phyloP scores from a whole-genome alignment of 768 basidiomycete genomes.

The Solioccasus polychromus region DNA sequence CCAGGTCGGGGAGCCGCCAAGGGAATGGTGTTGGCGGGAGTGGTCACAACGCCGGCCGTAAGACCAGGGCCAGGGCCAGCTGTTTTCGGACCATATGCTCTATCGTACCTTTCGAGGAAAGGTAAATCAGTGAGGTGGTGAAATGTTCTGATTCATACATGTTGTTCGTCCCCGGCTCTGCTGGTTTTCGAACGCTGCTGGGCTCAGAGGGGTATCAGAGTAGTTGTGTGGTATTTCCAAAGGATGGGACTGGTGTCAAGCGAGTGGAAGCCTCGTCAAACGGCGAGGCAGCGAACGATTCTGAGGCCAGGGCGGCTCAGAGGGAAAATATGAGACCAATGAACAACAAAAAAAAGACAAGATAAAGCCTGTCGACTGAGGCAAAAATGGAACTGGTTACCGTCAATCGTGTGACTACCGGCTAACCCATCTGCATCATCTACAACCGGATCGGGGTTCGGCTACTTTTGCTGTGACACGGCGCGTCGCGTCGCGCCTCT shows the following conservation, averaged over 20 bases:
- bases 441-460: not conserved
- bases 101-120: slow-evolving; percentile 53
- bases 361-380: not conserved
- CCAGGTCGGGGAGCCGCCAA: slow-evolving; percentile 73
- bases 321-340: slow-evolving; percentile 4
- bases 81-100: slow-evolving; percentile 47
- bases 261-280: slow-evolving; percentile 29
- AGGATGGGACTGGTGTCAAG: slow-evolving; percentile 20
- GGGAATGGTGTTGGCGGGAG: slow-evolving; percentile 34
- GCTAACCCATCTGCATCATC: no score
- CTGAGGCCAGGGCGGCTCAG: slow-evolving; percentile 11
- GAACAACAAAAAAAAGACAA: slow-evolving; percentile 2
- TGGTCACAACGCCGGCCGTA: slow-evolving; percentile 36
- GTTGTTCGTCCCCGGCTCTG: slow-evolving; percentile 53
- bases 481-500: slow-evolving; percentile 29
- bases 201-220: slow-evolving; percentile 32
- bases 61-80: slow-evolving; percentile 52
- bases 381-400: slow-evolving; percentile 15
- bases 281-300: slow-evolving; percentile 21
- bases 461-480: no score
- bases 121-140: slow-evolving; percentile 9
- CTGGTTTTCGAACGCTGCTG: slow-evolving; percentile 38
- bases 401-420: slow-evolving; percentile 10
- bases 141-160: slow-evolving; percentile 47
- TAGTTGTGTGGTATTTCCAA: slow-evolving; percentile 3